Evolutionary conservation across 2,329 filamentous ascomycete genomes (phyloP).

Genomic region (Aspergillus hortae): DNA sequence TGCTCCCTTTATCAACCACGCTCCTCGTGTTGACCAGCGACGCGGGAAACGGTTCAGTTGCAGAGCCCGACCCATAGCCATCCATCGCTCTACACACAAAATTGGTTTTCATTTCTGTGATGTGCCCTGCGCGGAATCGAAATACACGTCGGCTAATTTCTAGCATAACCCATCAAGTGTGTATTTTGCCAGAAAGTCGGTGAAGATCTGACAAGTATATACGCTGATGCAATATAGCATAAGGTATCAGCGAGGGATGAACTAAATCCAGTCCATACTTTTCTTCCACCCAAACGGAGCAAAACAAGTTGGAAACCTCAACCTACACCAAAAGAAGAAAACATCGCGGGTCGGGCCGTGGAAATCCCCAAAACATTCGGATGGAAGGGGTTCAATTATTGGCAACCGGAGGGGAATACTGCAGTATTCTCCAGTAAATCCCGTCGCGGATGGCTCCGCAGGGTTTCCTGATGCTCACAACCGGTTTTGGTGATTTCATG

Average conservation of each 20-base stretch:
- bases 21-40: not conserved
- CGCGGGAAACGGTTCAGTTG: not conserved
- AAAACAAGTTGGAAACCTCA: not conserved
- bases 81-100: too few relatives aligned
- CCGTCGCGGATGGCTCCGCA: not conserved
- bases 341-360: conserved; percentile 7
- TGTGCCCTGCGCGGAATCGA: too few relatives aligned
- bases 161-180: not conserved
- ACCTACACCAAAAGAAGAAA: not conserved
- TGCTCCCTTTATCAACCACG: not conserved
- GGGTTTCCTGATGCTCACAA: not conserved
- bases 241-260: not conserved
- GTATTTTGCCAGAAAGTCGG: conserved; percentile 7
- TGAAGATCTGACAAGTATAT: conserved; percentile 8
- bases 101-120: too few relatives aligned
- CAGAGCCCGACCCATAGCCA: not conserved
- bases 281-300: too few relatives aligned
- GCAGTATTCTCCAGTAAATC: not conserved
- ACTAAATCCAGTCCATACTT: not conserved
- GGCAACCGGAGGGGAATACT: not conserved
- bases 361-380: not conserved
- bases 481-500: not conserved
- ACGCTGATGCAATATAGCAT: not conserved
- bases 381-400: conserved; percentile 8
- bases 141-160: too few relatives aligned